Evolutionary conservation across 2,329 filamentous ascomycete genomes (phyloP).

Genomic region (Passalora sequoiae): DNA sequence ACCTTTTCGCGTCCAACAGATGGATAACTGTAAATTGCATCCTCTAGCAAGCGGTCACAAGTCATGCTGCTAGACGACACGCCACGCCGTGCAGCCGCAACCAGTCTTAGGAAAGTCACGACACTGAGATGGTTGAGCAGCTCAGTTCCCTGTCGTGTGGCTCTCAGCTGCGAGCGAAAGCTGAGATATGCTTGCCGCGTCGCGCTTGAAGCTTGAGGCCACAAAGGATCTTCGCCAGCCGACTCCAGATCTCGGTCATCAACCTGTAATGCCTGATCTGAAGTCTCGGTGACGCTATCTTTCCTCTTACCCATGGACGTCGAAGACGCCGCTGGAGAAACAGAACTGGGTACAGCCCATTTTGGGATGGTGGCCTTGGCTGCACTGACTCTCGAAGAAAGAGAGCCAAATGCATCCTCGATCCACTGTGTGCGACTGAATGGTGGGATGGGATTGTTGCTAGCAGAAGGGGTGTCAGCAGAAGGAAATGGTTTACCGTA

Average conservation of each 20-base stretch:
- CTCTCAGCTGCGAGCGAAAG: constrained; percentile 6
- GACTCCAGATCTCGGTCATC: not conserved
- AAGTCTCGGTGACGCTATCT: not conserved
- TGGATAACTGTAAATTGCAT: constrained; percentile 17
- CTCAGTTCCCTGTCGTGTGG: constrained; percentile 9
- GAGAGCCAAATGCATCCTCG: constrained; percentile 17
- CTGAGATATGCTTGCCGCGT: constrained; percentile 16
- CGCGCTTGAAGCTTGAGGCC: constrained; percentile 15
- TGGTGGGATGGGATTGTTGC: constrained; percentile 7
- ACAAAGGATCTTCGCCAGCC: constrained; percentile 8
- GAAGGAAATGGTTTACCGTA: constrained; percentile 24
- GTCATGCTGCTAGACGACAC: constrained; percentile 14
- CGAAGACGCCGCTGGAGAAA: constrained; percentile 10
- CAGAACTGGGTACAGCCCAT: constrained; percentile 29
- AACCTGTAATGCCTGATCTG: too few relatives aligned
- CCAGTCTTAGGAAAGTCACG: constrained; percentile 25
- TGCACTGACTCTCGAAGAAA: constrained; percentile 15
- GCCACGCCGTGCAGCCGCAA: constrained; percentile 18
- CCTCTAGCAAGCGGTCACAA: constrained; percentile 17
- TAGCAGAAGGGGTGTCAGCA: constrained; percentile 8
- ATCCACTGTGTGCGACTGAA: constrained; percentile 15
- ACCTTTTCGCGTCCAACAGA: constrained; percentile 12
- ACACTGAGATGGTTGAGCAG: constrained; percentile 23
- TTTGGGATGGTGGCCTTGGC: constrained; percentile 19
- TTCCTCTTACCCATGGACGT: not conserved